These are phyloP conservation scores for Heteromeles arbutifolia DNA, from an alignment of 306 rosid genomes.

Conservation along the genomic window DNA sequence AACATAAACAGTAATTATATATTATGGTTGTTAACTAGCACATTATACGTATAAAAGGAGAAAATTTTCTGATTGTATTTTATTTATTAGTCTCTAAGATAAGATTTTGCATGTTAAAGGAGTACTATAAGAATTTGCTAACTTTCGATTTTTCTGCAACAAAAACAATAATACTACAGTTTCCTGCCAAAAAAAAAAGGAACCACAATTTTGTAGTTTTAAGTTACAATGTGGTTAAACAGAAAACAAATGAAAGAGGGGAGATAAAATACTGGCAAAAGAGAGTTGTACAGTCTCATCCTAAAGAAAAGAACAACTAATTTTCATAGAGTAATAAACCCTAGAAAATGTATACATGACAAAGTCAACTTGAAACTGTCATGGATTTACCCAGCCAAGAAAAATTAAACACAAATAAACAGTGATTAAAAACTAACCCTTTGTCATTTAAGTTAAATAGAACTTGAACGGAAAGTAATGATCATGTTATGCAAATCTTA, in stretches of 20 bases:
- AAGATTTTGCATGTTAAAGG: too few relatives aligned
- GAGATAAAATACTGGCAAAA: not conserved
- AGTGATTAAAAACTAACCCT: not conserved
- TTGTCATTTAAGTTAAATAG: not conserved
- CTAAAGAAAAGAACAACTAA: not conserved
- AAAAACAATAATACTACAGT: not conserved
- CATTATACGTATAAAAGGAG: not conserved
- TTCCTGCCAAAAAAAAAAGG: not conserved
- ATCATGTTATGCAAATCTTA: conserved; percentile 14
- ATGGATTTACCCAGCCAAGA: too few relatives aligned
- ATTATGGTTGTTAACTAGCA: not conserved
- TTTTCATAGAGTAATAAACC: not conserved
- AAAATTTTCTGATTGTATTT: too few relatives aligned
- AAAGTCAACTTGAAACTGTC: too few relatives aligned
- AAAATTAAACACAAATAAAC: too few relatives aligned
- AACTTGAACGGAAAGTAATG: not conserved
- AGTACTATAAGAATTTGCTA: too few relatives aligned
- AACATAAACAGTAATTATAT: not conserved
- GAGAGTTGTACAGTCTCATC: not conserved
- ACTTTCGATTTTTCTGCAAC: too few relatives aligned
- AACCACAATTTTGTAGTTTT: too few relatives aligned
- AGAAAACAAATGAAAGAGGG: too few relatives aligned
- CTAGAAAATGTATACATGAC: not conserved
- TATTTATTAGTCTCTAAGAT: too few relatives aligned
- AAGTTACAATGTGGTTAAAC: too few relatives aligned